Evolutionary conservation across 768 basidiomycete species (phyloP), one percentile per base, ranked within the genome.

Genomic region (Roridomyces roridus): DNA sequence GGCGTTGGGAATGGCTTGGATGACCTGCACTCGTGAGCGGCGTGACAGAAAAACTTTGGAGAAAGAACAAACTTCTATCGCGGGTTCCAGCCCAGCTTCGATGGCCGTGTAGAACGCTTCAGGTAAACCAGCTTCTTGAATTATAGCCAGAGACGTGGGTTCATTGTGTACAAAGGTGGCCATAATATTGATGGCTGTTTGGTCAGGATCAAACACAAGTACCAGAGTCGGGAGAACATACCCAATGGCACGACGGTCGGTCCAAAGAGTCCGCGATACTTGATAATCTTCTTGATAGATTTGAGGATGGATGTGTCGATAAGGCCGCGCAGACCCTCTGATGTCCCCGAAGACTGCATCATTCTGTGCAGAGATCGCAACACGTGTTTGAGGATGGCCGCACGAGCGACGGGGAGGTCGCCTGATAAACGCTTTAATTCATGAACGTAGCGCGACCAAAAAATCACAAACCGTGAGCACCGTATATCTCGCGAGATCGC

Each of bases 81-180:
- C 86, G 6, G 93, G 85, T 61, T 96, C 94, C 37, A 96, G 80
- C 4, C 89, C 92, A 31, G 79, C 77, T 73, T 96, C 94, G 40
- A 99, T 85, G 4, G 90, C 84, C 53, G 83, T 82, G 73, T 95
- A 98, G 66, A 99, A 94, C 0, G 86, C 82, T 65, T 94, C 91
- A 0, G 97, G 97, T 4, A 99, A 73, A 6, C 89, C 86, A 24
- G 87, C 83, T 72, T 99, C 97, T 72, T 99, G 97, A 20, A 99
- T 90, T 50, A 96, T 88, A 2, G 86, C 78, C 53, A 99, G 76
- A 15, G 94, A 97, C 0, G 96, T 98, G 7, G 97, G 97, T 71
- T 99, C 97, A 62, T 98, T 99, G 78, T 99, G 96, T 9, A 98
- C 88, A 72, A 98, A 98, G 0, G 94, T 94, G 14, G 94, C 87